A percentile compares a stretch with the other conserved stretches of the same genome.
phyloP scores from a whole-genome alignment of 441 rosid species.

The Croton laevigatus region DNA sequence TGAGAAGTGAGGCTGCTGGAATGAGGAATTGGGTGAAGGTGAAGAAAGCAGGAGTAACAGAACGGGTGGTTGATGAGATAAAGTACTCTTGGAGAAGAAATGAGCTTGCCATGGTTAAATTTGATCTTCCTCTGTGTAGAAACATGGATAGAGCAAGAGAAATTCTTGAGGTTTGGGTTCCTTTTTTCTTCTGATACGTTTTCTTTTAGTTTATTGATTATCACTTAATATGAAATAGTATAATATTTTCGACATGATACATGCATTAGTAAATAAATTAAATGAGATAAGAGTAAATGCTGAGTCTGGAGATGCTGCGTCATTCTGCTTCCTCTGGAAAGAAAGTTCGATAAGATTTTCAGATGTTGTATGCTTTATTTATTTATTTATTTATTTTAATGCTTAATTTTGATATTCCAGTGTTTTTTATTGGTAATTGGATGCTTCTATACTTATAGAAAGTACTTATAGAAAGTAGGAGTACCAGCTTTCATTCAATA shows the following conservation, averaged over 20 bases:
- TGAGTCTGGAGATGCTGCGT: background rate
- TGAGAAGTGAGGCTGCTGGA: constrained; percentile 53
- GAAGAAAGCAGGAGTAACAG: constrained; percentile 78
- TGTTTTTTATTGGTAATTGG: background rate
- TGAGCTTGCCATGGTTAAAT: constrained; percentile 75
- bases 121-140: constrained; percentile 62
- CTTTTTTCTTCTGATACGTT: background rate
- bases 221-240: too few species aligned
- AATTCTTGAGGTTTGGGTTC: constrained; percentile 62
- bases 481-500: background rate
- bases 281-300: too few species aligned
- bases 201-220: background rate
- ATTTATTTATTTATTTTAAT: too few species aligned
- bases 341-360: background rate
- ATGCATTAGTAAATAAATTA: too few species aligned
- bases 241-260: too few species aligned
- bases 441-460: background rate
- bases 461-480: background rate
- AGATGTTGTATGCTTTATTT: background rate
- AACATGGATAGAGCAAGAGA: constrained; percentile 90
- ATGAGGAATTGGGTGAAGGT: constrained; percentile 86
- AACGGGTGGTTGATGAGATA: constrained; percentile 57
- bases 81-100: constrained; percentile 45
- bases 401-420: background rate
- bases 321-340: background rate